Evolutionary conservation across 768 basidiomycete species (phyloP).

Genomic region (Auriscalpium orientale): DNA sequence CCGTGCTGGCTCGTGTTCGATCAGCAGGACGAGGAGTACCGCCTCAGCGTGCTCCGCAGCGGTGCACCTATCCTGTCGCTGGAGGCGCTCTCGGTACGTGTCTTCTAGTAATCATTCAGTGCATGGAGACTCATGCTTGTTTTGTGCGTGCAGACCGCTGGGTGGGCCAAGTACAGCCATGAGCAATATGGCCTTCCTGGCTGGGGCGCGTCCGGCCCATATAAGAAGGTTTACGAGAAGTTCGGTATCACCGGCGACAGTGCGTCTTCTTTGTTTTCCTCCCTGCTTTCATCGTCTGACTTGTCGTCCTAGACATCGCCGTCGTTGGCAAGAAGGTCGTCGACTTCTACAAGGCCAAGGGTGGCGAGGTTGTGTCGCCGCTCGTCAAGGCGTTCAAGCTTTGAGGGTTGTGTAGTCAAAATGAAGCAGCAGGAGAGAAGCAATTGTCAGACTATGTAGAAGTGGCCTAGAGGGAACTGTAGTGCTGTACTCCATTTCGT

Average conservation of each 20-base stretch:
- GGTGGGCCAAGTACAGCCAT: conserved; percentile 88
- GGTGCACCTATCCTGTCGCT: conserved; percentile 87
- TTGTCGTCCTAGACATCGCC: conserved; percentile 53
- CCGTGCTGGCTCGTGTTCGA: conserved; percentile 90
- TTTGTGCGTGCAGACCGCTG: conserved; percentile 41
- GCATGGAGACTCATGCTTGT: conserved; percentile 3
- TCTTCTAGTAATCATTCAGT: not conserved
- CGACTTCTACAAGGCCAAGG: conserved; percentile 77
- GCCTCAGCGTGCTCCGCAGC: conserved; percentile 75
- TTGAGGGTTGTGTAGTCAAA: no score
- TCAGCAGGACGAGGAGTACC: conserved; percentile 72
- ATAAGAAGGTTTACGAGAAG: conserved; percentile 86
- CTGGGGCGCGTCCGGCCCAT: conserved; percentile 90
- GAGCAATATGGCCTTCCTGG: conserved; percentile 72
- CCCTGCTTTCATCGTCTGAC: not conserved
- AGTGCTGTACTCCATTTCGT: no score
- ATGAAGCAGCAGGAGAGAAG: no score
- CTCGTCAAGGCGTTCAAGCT: conserved; percentile 61
- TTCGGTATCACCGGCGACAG: conserved; percentile 76
- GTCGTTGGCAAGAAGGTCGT: conserved; percentile 79
- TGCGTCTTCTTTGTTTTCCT: conserved; percentile 27
- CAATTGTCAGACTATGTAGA: no score
- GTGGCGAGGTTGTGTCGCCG: conserved; percentile 65
- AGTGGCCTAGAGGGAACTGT: no score
- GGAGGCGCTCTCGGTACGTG: conserved; percentile 64